phyloP scores from a whole-genome alignment of 106 monocot genomes.

The Dioscorea zingiberensis region DNA sequence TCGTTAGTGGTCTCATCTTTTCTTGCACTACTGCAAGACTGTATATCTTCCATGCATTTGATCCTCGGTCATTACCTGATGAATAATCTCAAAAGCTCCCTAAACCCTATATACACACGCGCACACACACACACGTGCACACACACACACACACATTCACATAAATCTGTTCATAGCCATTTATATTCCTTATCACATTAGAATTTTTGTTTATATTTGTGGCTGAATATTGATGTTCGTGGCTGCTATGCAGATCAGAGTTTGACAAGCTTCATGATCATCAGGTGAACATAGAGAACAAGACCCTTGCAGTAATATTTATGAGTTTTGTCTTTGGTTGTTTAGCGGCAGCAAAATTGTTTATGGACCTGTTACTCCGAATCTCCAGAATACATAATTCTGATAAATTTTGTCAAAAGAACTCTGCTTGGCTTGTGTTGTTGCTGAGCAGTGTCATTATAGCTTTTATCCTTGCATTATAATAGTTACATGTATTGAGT shows the following conservation, averaged over 20 bases:
- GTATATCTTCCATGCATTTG: too few species aligned
- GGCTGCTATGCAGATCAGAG: constrained; percentile 45
- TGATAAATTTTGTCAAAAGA: constrained; percentile 39
- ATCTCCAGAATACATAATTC: constrained; percentile 35
- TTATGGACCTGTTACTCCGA: constrained; percentile 26
- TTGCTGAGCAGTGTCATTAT: constrained; percentile 72
- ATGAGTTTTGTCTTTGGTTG: constrained; percentile 67
- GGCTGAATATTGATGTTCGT: too few species aligned
- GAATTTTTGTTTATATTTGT: too few species aligned
- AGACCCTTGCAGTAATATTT: constrained; percentile 46
- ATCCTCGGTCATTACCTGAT: too few species aligned
- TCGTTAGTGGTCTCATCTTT: too few species aligned
- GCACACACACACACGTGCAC: too few species aligned
- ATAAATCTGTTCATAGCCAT: too few species aligned
- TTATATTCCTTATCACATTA: too few species aligned
- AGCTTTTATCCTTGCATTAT: constrained; percentile 56
- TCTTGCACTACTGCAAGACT: too few species aligned
- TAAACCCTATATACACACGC: too few species aligned
- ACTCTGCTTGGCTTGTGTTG: constrained; percentile 67
- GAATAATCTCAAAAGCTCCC: too few species aligned
- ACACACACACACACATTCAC: too few species aligned
- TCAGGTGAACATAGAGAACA: constrained; percentile 51
- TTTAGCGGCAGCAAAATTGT: constrained; percentile 54
- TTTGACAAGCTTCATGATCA: constrained; percentile 34
- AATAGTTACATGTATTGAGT: constrained; percentile 15